Base-by-base conservation (phyloP, 495 filamentous ascomycete species). In the Xylaria grammica region DNA sequence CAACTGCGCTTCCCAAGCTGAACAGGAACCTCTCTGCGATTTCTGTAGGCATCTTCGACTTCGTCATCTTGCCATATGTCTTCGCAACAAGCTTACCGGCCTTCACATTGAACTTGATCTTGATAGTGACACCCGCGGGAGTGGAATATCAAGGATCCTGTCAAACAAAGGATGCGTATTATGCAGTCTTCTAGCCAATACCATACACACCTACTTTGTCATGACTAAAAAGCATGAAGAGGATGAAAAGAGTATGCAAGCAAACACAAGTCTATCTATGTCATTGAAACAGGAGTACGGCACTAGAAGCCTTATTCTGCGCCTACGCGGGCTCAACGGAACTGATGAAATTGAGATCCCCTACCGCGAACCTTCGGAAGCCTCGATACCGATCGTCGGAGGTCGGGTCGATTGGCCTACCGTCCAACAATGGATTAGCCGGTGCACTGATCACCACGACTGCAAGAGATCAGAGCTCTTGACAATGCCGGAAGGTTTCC, bases 41-140 rank as follows among this genome's bases (percentile, higher is more conserved):
- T 52, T 52, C 27, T 52, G 50, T 26, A 52, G 27, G 1, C 50
- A 52, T 34, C 26, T 52, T 52, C 50, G 50, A 52, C 50, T 52
- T 15, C 50, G 17, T 34, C 50, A 52, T 20, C 50, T 52, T 52
- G 29, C 50, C 20, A 52, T 52, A 52, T 52, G 50, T 34, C 50
- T 52, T 24, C 17, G 17, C 0, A 1, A 52, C 20, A 52, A 34
- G 29, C 50, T 52, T 20, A 52, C 13, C 2, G n/a, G 17, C 1
- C 50, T 52, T 6, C 0, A 8, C 27, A 34, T 52, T 52, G 7
- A 52, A 1, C 50, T 52, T 26, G n/a, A 52, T 20, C 48, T 34
- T 26, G 29, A 30, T 34, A 1, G n/a, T 19, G 10, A 52, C 17
- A 32, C 20, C 9, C 29, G 48, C 48, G 48, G 48, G 24, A 52